Evolutionary conservation across 805 yeast genomes (phyloP), one percentile per base, ranked within the genome.

Genomic region (Yarrowia bubula): DNA sequence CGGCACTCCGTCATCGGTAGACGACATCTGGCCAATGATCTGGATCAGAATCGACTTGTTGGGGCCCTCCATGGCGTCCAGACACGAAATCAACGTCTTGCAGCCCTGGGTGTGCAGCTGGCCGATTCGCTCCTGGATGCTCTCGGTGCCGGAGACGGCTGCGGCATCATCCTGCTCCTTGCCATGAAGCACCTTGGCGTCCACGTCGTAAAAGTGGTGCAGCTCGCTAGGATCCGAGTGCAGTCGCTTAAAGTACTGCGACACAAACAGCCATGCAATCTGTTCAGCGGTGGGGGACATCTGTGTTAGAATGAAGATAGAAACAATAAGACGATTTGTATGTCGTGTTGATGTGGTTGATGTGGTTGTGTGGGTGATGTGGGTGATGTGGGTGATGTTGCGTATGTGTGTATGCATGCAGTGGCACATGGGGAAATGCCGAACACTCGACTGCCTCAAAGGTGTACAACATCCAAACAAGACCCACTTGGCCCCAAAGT

Each of bases 181-280:
- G 43, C 80, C 79, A 64, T 76, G 80, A 51, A 70, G 53, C 58
- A 78, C 50, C n/a, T 72, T 68, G 14, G 80, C 76, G 28, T 69
- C 68, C 42, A 70, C 69, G 42, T 73, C 72, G 69, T 79, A 78
- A 57, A 78, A 76, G 66, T 70, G 71, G 67, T 72, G 72, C 33
- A 79, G 70, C 32, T 67, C 66, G 44, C 69, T 67, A 39, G 77
- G 77, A 50, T 72, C 68, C 48, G 69, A 64, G 70, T 76, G 74
- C 65, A 79, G 68, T 55, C 67, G 66, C 13, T 76, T 71, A 67
- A 79, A 78, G 69, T 78, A 78, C 65, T 73, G 71, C 68, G 76
- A 72, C n/a, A 76, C 77, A 68, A 78, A 78, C 64, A 73, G 71
- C 77, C 78, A 75, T 14, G 78, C 81, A 47, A 78, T 73, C 41